Evolutionary conservation across 2,329 filamentous ascomycete genomes (phyloP).

Genomic region (Aureobasidium zeae): DNA sequence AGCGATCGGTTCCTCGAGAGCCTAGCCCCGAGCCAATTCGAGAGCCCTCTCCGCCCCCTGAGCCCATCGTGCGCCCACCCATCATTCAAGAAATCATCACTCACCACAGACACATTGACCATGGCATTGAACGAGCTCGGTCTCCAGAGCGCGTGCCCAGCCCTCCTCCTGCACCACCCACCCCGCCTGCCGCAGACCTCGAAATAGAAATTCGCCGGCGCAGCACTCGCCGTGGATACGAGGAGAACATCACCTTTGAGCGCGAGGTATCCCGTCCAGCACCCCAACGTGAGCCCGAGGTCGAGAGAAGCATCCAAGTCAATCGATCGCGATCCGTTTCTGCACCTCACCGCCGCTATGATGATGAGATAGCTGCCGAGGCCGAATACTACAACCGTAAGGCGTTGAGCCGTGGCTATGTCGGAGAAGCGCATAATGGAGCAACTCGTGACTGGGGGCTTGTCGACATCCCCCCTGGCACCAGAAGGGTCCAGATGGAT

Average conservation of each 20-base stretch:
- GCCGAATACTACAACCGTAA: constrained; percentile 58
- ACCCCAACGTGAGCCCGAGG: constrained; percentile 6
- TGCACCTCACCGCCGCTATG: constrained; percentile 39
- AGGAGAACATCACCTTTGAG: constrained; percentile 57
- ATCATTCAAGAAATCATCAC: constrained; percentile 86
- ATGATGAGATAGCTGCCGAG: constrained; percentile 44
- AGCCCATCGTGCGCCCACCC: constrained; percentile 63
- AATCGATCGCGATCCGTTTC: constrained; percentile 33
- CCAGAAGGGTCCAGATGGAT: constrained; percentile 73
- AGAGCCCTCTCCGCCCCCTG: constrained; percentile 46
- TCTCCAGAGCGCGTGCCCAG: constrained; percentile 29
- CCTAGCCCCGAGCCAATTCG: constrained; percentile 20
- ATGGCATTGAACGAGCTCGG: constrained; percentile 50
- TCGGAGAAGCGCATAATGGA: constrained; percentile 66
- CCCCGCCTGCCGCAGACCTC: constrained; percentile 43
- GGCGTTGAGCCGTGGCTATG: constrained; percentile 56
- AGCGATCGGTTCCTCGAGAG: constrained; percentile 25
- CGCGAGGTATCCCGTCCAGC: constrained; percentile 13
- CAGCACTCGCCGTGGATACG: constrained; percentile 48
- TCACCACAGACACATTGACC: constrained; percentile 77
- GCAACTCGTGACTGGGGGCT: constrained; percentile 71
- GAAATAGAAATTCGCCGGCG: constrained; percentile 49
- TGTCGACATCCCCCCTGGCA: constrained; percentile 75
- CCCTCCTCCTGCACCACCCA: constrained; percentile 35
- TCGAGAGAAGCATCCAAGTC: constrained; percentile 18